These are phyloP conservation scores for Sanguinoderma infundibulare DNA, from an alignment of 1,284 basidiomycete species.

Conservation along the genomic window DNA sequence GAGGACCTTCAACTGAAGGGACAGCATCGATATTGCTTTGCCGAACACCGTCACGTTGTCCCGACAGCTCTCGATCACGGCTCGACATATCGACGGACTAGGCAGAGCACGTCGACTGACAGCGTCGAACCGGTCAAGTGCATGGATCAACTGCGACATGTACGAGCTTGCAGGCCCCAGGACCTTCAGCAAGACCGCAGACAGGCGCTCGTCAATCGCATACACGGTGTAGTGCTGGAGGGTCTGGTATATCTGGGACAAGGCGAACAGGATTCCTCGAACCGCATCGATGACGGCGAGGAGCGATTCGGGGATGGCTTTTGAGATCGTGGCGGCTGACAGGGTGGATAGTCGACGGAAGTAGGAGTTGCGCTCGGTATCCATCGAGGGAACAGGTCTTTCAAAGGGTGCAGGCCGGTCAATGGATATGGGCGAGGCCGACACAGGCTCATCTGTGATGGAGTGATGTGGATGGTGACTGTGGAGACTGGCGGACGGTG, in stretches of 20 bases:
- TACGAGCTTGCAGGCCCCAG: constrained; percentile 85
- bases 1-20: constrained; percentile 81
- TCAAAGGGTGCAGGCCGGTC: constrained; percentile 48
- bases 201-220: constrained; percentile 86
- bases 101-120: constrained; percentile 74
- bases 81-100: constrained; percentile 76
- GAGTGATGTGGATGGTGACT: constrained; percentile 23
- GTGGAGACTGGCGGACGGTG: constrained; percentile 15
- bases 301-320: constrained; percentile 76
- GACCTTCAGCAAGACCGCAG: constrained; percentile 81
- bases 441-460: constrained; percentile 41
- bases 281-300: constrained; percentile 84
- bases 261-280: constrained; percentile 90
- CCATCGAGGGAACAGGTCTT: constrained; percentile 58
- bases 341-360: constrained; percentile 88
- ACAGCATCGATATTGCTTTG: constrained; percentile 85
- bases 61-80: constrained; percentile 83
- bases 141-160: constrained; percentile 85
- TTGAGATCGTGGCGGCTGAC: constrained; percentile 68
- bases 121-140: constrained; percentile 92
- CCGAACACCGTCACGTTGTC: constrained; percentile 88
- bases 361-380: constrained; percentile 89
- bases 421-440: constrained; percentile 45
- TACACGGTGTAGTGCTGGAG: constrained; percentile 90
- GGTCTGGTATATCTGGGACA: constrained; percentile 91